Evolutionary conservation across 2,329 filamentous ascomycete genomes (phyloP), one percentile per base, ranked within the genome.

Genomic region (Xylaria sp.): DNA sequence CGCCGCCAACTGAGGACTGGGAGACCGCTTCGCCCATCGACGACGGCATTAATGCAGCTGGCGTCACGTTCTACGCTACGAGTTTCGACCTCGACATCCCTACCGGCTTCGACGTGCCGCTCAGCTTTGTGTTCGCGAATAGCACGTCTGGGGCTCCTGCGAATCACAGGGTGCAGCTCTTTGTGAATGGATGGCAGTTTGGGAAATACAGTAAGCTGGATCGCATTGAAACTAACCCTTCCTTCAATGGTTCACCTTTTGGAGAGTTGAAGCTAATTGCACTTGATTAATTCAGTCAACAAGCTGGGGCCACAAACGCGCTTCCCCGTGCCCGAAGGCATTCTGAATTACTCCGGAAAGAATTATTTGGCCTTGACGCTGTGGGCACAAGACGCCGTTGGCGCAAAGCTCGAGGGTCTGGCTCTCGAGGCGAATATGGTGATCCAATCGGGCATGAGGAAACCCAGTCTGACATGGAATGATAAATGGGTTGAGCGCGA

Each of bases 181-280:
- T 84, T 70, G 87, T 93, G 46, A 93, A 93, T 69, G 91, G 91
- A 1, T 93, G 88, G 75, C 90, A 93, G 73, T 92, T 88, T 63
- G 81, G 81, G 6, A 77, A 79, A 61, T 81, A 79, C 56, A 75
- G 66, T 66, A 59, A 55, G 62, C 51, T 58, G 46, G 12, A 31
- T 55, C 45, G 11, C 37, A 21, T 4, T 14, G 28, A 4, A n/a
- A n/a, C n/a, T n/a, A n/a, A n/a, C n/a, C n/a, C n/a, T n/a, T n/a
- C n/a, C n/a, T n/a, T n/a, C 35, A 1, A 25, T 42, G 5, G n/a
- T 11, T 12, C 45, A 25, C 5, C 21, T 42, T 19, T 23, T 1
- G 28, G 25, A 37, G 35, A 37, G n/a, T n/a, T n/a, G n/a, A n/a
- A n/a, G n/a, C 63, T 57, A 54, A 55, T n/a, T 15, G 43, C 49